These are phyloP conservation scores for Cordyceps fumosorosea DNA, from an alignment of 2,329 filamentous ascomycete species.

Conservation along the genomic window DNA sequence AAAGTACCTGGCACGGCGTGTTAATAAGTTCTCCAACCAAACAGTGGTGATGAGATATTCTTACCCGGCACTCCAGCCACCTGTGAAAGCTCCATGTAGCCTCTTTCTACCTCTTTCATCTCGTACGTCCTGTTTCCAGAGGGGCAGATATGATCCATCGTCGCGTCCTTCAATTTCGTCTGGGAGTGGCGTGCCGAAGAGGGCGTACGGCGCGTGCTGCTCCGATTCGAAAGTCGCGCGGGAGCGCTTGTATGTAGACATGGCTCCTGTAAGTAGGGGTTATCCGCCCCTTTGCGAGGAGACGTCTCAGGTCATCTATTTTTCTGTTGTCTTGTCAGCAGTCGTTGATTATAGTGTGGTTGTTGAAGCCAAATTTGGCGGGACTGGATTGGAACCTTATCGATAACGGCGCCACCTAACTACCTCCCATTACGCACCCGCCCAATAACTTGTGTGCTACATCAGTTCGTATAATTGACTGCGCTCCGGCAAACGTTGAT, in stretches of 20 bases:
- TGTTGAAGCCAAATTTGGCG: background rate
- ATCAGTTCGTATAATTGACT: too few relatives aligned
- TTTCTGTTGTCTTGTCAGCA: background rate
- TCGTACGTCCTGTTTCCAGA: constrained; percentile 98
- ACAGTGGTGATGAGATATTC: constrained; percentile 21
- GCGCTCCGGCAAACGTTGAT: too few relatives aligned
- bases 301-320: background rate
- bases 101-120: constrained; percentile 88
- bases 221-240: constrained; percentile 74
- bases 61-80: constrained; percentile 93
- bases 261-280: background rate
- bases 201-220: constrained; percentile 63
- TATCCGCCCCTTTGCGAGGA: background rate
- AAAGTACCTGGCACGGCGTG: constrained; percentile 62
- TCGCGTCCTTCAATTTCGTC: constrained; percentile 73
- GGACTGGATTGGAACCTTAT: background rate
- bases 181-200: constrained; percentile 81
- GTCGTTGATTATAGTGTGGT: background rate
- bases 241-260: constrained; percentile 70
- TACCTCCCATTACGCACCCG: too few relatives aligned
- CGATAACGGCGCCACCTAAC: background rate
- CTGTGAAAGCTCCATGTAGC: constrained; percentile 92
- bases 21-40: background rate
- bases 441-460: too few relatives aligned
- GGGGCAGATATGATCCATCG: constrained; percentile 83